Evolutionary conservation across 2,329 filamentous ascomycete genomes (phyloP), one percentile per base, ranked within the genome.

Genomic region (Cyclaneusma minus): DNA sequence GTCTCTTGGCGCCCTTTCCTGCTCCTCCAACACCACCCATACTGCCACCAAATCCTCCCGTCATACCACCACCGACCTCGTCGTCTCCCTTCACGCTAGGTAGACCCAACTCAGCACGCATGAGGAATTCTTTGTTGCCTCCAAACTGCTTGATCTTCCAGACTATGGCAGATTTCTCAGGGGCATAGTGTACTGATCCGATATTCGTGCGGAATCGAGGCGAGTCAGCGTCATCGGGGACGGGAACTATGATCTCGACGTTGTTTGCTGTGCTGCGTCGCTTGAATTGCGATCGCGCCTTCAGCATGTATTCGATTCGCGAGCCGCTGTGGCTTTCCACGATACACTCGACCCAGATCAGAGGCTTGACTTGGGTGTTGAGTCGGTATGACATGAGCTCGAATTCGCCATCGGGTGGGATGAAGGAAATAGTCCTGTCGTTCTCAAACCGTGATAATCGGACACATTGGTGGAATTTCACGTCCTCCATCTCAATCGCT

Each of bases 81-180:
- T 95, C 87, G 40, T 95, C 87, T 26, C 87, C 87, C 37, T 89
- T 76, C 12, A 98, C 89, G 31, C 82, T 92, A 0, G 89, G 89
- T 22, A 98, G 60, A 25, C 89, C 89, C 8, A 98, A 65, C 58
- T 98, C 89, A 11, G 89, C 89, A 30, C 89, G 79, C 89, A 98
- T 98, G 41, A 98, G 63, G 45, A 98, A 98, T 49, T 98, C 89
- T 56, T 98, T 98, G 41, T 76, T 73, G n/a, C 89, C 89, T 22
- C 89, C 89, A 52, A 98, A 98, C 47, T 98, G 89, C 63, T 98
- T 98, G 52, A 98, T 98, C 63, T 98, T 98, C 89, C 89, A 98
- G 26, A 98, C 80, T 41, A 98, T 98, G 32, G 87, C 87, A 36
- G 82, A 91, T 47, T 93, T 87, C 54, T 98, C 89, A 1, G 89